Conservation (phyloP, 768 basidiomycete genomes). For the Agrocybe chaxingu region DNA sequence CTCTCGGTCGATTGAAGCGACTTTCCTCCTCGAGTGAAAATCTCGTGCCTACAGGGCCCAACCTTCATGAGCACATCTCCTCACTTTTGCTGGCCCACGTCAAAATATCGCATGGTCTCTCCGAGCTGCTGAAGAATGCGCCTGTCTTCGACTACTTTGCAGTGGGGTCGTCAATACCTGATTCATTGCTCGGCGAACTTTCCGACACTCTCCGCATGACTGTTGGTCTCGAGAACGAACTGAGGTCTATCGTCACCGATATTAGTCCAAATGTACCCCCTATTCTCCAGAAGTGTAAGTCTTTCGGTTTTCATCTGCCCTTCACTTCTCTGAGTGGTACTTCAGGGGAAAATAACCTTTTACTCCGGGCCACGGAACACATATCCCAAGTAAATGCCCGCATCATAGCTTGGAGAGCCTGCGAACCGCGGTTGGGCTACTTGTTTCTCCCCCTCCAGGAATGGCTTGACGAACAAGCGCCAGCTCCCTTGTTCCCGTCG, state of each 20-base stretch:
- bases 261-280: not conserved
- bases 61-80: slow-evolving; percentile 17
- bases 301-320: not conserved
- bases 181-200: slow-evolving; percentile 7
- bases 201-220: slow-evolving; percentile 1
- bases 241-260: not conserved
- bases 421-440: slow-evolving; percentile 25
- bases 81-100: slow-evolving; percentile 24
- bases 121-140: slow-evolving; percentile 9
- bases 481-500: slow-evolving; percentile 10
- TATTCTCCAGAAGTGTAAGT: slow-evolving; percentile 13
- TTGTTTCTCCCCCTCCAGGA: slow-evolving; percentile 28
- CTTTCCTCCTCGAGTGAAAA: slow-evolving; percentile 15
- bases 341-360: slow-evolving; percentile 32
- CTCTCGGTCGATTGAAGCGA: slow-evolving; percentile 25
- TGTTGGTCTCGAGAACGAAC: not conserved
- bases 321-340: not conserved
- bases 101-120: slow-evolving; percentile 24
- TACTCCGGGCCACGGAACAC: slow-evolving; percentile 25
- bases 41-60: slow-evolving; percentile 20
- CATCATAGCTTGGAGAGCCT: slow-evolving; percentile 23
- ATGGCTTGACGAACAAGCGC: slow-evolving; percentile 27
- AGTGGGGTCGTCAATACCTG: not conserved
- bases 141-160: slow-evolving; percentile 7
- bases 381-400: slow-evolving; percentile 12